Percentiles rank a stretch among this genome's conserved stretches.
Evolutionary conservation across 306 rosid genomes (phyloP).

Genomic region (Quercus robur): DNA sequence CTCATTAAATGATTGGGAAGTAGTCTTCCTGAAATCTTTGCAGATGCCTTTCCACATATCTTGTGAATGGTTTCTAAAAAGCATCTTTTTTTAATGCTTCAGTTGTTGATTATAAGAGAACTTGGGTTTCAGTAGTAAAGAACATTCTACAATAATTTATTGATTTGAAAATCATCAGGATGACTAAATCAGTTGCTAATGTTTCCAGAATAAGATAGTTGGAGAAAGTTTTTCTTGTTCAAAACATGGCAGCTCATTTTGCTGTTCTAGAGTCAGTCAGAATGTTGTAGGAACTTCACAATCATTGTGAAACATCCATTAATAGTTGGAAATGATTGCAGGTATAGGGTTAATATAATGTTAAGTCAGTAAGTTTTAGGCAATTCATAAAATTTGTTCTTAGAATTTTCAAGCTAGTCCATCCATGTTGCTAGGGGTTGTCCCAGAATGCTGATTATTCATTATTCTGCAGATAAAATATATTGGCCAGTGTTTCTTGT

Average conservation of each 20-base stretch:
- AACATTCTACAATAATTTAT: background rate
- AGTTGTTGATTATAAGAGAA: background rate
- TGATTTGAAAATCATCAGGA: background rate
- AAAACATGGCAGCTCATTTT: background rate
- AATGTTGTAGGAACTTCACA: background rate
- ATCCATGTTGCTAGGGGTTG: background rate
- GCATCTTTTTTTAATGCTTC: background rate
- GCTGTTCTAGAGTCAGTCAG: background rate
- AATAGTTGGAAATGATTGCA: background rate
- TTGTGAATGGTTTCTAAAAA: background rate
- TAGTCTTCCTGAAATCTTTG: background rate
- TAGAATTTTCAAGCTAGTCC: background rate
- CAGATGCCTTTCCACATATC: background rate
- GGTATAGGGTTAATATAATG: background rate
- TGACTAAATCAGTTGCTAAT: background rate
- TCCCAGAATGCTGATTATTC: conserved; percentile 30
- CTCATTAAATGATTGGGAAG: background rate
- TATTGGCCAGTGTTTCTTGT: conserved; percentile 90
- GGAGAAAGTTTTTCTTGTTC: background rate
- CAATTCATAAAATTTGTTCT: background rate
- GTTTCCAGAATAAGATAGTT: background rate
- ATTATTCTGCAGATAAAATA: conserved; percentile 48
- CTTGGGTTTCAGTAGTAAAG: background rate
- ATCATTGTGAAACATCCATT: background rate
- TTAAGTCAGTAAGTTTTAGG: background rate